These are phyloP conservation scores for Rubia yunnanensis DNA, from an alignment of 257 asterid species.

Conservation along the genomic window DNA sequence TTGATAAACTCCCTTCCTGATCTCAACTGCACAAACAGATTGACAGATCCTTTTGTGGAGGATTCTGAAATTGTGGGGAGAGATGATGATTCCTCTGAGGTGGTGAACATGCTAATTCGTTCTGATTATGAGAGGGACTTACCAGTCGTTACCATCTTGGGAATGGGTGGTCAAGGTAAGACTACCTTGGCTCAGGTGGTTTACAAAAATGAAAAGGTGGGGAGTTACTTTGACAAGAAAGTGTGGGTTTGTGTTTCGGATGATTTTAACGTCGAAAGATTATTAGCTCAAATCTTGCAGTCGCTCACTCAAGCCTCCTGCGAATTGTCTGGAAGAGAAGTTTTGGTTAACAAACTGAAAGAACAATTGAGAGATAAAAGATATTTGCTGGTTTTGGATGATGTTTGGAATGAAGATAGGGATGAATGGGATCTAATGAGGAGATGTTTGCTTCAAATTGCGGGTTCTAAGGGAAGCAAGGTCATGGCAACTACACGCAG, in stretches of 20 bases:
- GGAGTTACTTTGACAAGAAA: constrained; percentile 1
- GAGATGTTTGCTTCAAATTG: constrained; percentile 7
- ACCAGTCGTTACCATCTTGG: constrained; percentile 11
- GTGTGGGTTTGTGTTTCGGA: constrained; percentile 20
- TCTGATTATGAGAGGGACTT: background rate
- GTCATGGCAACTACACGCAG: constrained; percentile 21
- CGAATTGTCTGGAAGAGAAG: constrained; percentile 9
- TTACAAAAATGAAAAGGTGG: constrained; percentile 3
- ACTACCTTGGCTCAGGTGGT: constrained; percentile 13
- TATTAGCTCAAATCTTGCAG: constrained; percentile 10
- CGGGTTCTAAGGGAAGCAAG: constrained; percentile 15
- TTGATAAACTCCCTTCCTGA: background rate
- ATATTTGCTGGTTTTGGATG: constrained; percentile 20
- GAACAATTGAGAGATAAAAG: background rate
- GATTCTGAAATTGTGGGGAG: constrained; percentile 1
- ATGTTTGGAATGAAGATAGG: constrained; percentile 14
- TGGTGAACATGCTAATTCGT: background rate
- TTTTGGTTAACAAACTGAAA: constrained; percentile 8
- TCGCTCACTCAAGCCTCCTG: background rate
- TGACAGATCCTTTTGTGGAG: background rate
- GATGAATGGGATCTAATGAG: constrained; percentile 10
- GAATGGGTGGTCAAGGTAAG: constrained; percentile 20
- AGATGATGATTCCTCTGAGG: background rate
- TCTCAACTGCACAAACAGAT: background rate
- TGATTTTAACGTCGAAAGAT: constrained; percentile 4